Base-by-base conservation (phyloP, 225 moss, liverwort and hornwort genomes). In the Marchantia polymorpha region DNA sequence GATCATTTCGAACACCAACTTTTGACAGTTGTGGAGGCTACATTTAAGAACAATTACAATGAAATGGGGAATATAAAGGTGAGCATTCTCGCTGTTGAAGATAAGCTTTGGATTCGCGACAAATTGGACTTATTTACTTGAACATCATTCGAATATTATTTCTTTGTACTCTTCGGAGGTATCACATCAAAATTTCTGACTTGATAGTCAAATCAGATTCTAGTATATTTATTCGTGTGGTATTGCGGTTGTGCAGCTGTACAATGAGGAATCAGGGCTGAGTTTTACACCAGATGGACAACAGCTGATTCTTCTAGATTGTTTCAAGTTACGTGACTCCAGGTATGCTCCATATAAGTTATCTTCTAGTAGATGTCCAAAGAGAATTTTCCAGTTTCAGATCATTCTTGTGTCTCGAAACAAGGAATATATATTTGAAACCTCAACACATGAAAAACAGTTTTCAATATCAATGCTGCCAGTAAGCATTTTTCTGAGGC, bases 271-370 rank as follows among this genome's bases (percentile, higher is more conserved):
- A 54, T 51, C 81, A 54, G 81, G 78, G 13, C n/a, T 85, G 23
- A 59, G 82, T 58, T 85, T 85, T 75, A 79, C 85, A 19, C 85
- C 85, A 61, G 82, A 82, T 79, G 85, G 85, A 64, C 82, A 77
- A 61, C 81, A 82, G 26, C 74, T 85, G 29, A 63, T 85, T 64
- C 75, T 85, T 55, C 76, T 82, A 5, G 76, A 79, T 54, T 82
- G 76, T 76, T 85, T 79, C n/a, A 58, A 82, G 75, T 30, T 82
- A 9, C 74, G 66, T 27, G 3, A 81, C 12, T 74, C 78, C 14
- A 66, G 85, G 85, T 85, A 66, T 74, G 77, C 30, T 63, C 64
- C 47, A 26, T 66, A 16, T 8, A 10, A 53, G 11, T 17, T 23
- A n/a, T 29, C 46, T 76, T 84, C 73, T 51, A 2, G n/a, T 71